phyloP scores from a whole-genome alignment of 495 filamentous ascomycete genomes.

The Ascobolus immersus region DNA sequence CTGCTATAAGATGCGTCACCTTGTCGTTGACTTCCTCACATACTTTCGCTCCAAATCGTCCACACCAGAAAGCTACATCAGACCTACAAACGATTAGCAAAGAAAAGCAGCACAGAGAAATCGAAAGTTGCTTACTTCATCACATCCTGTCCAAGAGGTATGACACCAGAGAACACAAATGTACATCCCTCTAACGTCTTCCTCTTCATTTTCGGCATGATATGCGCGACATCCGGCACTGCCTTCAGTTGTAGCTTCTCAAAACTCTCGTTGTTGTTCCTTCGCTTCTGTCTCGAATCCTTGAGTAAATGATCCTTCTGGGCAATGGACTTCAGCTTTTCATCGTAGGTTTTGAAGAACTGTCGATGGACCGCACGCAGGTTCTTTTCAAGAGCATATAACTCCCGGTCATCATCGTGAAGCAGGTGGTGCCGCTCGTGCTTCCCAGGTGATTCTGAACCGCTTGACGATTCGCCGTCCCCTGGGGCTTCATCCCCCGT shows the following conservation, averaged over 20 bases:
- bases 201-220: conserved; percentile 56
- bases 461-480: conserved; percentile 18
- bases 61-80: conserved; percentile 63
- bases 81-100: conserved; percentile 22
- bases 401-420: conserved; percentile 59
- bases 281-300: conserved; percentile 18
- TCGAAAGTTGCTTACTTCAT: conserved; percentile 21
- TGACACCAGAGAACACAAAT: conserved; percentile 69
- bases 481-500: conserved; percentile 20
- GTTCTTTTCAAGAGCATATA: conserved; percentile 44
- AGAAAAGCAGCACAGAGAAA: not conserved
- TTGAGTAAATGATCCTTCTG: conserved; percentile 34
- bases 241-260: conserved; percentile 30
- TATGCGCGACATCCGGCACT: conserved; percentile 60
- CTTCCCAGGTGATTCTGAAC: conserved; percentile 11
- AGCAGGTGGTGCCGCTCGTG: conserved; percentile 47
- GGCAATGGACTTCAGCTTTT: conserved; percentile 19
- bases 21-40: conserved; percentile 28
- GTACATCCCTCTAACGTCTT: conserved; percentile 40
- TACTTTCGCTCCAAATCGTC: conserved; percentile 58
- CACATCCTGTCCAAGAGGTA: conserved; percentile 55
- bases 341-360: conserved; percentile 66
- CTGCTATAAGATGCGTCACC: conserved; percentile 46
- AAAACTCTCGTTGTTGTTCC: conserved; percentile 9
- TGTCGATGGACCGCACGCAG: conserved; percentile 45